These are phyloP conservation scores for Saitozyma sp. DNA, from an alignment of 768 basidiomycete genomes.

Conservation along the genomic window DNA sequence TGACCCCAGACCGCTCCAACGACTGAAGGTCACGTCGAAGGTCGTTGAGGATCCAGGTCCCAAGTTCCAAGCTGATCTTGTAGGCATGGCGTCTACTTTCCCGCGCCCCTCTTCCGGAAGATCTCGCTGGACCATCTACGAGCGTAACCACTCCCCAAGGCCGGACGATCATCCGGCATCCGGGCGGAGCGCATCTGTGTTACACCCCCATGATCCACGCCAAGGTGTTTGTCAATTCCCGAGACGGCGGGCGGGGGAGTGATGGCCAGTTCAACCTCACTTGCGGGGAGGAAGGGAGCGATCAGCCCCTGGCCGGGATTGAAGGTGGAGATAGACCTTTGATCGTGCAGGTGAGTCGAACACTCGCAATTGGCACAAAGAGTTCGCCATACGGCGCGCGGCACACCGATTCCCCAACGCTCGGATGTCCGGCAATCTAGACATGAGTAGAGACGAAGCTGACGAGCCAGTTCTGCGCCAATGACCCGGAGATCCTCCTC, in stretches of 20 bases:
- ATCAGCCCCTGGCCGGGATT: conserved; percentile 37
- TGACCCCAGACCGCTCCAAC: not conserved
- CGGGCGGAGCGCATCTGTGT: conserved; percentile 61
- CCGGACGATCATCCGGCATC: conserved; percentile 12
- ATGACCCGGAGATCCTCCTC: conserved; percentile 76
- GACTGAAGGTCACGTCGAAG: too few species aligned
- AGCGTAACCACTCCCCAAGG: conserved; percentile 10
- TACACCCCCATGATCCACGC: conserved; percentile 99
- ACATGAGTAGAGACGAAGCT: conserved; percentile 8
- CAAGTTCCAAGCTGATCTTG: conserved; percentile 1
- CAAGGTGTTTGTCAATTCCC: conserved; percentile 55
- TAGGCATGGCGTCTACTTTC: conserved; percentile 89
- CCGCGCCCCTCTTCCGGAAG: conserved; percentile 54
- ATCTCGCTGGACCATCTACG: conserved; percentile 34
- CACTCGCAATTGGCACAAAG: too few species aligned
- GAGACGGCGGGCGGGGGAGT: conserved; percentile 14
- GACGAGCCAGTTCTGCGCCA: conserved; percentile 72
- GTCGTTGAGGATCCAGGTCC: not conserved
- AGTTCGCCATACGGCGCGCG: too few species aligned
- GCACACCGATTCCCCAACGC: too few species aligned
- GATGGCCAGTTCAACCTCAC: conserved; percentile 52
- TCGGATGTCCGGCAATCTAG: not conserved
- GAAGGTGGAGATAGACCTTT: conserved; percentile 71
- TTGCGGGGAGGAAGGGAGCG: conserved; percentile 78
- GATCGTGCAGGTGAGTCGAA: conserved; percentile 65